Percentiles rank a stretch among this genome's conserved stretches.
These are phyloP conservation scores for Pinus albicaulis DNA, from an alignment of 75 land plant genomes.

Conservation along the genomic window DNA sequence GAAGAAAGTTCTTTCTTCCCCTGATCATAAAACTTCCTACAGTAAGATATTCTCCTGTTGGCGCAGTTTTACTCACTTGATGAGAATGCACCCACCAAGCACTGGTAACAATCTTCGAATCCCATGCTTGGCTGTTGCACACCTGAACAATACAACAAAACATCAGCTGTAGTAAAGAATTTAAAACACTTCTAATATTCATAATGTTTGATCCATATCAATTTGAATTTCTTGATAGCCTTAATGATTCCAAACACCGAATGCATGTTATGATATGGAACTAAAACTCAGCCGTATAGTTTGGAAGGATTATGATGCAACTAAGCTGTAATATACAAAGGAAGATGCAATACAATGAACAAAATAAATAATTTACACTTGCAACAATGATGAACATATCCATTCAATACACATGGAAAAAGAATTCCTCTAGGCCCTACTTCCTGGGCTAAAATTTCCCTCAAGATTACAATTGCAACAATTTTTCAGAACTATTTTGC, in stretches of 20 bases:
- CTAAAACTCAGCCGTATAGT: background rate
- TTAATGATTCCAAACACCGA: background rate
- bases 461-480: background rate
- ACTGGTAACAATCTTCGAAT: conserved; percentile 97
- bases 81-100: conserved; percentile 99
- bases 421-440: no score
- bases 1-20: conserved; percentile 93
- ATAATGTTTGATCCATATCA: background rate
- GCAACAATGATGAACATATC: no score
- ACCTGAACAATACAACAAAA: conserved; percentile 47
- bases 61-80: conserved; percentile 99
- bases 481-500: background rate
- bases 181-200: background rate
- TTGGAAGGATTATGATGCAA: background rate
- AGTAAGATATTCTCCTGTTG: conserved; percentile 99
- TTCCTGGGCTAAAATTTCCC: no score
- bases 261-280: background rate
- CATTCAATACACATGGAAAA: no score
- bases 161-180: background rate
- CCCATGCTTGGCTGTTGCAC: conserved; percentile 99
- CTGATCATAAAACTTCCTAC: conserved; percentile 99
- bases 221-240: background rate
- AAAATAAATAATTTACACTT: no score
- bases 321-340: no score
- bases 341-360: no score